Evolutionary conservation across 2,329 filamentous ascomycete genomes (phyloP).

Genomic region (Corniculantispora saksenae): DNA sequence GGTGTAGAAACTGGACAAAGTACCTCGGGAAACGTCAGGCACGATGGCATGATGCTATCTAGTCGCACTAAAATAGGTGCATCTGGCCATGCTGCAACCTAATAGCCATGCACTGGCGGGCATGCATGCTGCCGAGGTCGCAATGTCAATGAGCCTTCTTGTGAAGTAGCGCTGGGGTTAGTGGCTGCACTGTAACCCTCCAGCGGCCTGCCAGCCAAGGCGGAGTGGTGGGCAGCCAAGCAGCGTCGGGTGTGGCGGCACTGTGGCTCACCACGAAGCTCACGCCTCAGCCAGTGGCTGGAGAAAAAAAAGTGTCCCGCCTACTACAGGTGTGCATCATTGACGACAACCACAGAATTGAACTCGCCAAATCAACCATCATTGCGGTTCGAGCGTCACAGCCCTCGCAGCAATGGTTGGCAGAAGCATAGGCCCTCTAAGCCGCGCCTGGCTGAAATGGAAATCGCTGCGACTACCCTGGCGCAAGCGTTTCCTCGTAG

Average conservation of each 20-base stretch:
- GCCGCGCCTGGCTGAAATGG: constrained; percentile 59
- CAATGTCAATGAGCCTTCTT: too few relatives aligned
- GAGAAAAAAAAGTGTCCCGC: constrained; percentile 7
- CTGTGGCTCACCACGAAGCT: neutral
- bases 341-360: neutral
- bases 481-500: constrained; percentile 63
- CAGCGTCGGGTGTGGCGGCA: neutral
- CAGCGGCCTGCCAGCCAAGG: neutral
- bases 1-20: neutral
- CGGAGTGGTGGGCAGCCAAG: too few relatives aligned
- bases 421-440: constrained; percentile 38
- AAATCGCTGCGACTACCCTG: constrained; percentile 63
- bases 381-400: neutral
- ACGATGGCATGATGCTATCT: neutral
- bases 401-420: constrained; percentile 32
- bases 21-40: neutral
- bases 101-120: too few relatives aligned
- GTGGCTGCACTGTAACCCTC: neutral
- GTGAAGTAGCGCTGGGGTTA: too few relatives aligned
- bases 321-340: neutral
- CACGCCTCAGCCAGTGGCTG: neutral
- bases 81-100: too few relatives aligned
- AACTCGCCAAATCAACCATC: neutral
- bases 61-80: too few relatives aligned
- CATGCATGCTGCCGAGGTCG: too few relatives aligned